Percentiles rank a stretch among this genome's conserved stretches.
phyloP scores from a whole-genome alignment of 192 early-diverging fungal species.

The Backusella macrospora region DNA sequence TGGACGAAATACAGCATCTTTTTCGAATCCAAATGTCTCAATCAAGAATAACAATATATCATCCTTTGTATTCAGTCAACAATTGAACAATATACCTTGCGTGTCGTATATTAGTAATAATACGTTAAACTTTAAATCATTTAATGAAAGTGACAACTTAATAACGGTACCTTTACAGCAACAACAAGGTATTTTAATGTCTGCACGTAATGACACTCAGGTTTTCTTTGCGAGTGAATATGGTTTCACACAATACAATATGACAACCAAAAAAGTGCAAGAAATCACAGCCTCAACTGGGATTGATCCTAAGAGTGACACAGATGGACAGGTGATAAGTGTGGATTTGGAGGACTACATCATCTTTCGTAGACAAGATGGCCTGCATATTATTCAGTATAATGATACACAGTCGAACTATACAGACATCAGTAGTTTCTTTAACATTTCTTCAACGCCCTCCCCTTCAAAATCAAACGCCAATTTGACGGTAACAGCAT shows the following conservation, averaged over 20 bases:
- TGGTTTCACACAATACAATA: not conserved
- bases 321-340: not conserved
- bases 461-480: not conserved
- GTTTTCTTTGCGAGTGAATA: not conserved
- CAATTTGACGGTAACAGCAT: not conserved
- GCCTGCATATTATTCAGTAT: not conserved
- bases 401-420: not conserved
- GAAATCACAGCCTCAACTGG: conserved; percentile 5
- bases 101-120: not conserved
- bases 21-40: not conserved
- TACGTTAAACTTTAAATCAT: not conserved
- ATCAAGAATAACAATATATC: not conserved
- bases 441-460: not conserved
- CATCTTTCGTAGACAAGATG: not conserved
- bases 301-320: not conserved
- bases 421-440: not conserved
- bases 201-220: not conserved
- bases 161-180: not conserved
- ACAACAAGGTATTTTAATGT: not conserved
- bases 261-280: not conserved
- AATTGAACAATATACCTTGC: not conserved
- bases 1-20: not conserved
- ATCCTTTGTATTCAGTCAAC: not conserved
- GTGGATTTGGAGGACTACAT: not conserved
- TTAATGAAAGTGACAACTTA: not conserved